Evolutionary conservation across 2,329 filamentous ascomycete genomes (phyloP).

Genomic region (Cladosporium austrohemisphaericum): DNA sequence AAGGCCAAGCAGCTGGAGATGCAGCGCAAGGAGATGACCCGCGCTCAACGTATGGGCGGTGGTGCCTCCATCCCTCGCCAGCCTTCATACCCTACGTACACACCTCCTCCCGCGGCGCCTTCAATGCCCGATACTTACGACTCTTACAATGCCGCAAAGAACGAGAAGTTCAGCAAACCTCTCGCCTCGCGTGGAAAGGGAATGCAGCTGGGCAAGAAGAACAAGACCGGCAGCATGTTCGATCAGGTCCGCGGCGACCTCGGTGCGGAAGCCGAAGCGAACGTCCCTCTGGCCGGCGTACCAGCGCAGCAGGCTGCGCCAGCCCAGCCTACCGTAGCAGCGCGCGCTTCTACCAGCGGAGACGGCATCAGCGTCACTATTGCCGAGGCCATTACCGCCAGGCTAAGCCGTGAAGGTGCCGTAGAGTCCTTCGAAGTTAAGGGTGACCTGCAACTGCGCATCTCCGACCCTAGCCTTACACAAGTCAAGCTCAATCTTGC

Average conservation of each 20-base stretch:
- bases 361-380: slow-evolving; percentile 86
- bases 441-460: slow-evolving; percentile 86
- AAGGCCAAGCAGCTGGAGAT: slow-evolving; percentile 98
- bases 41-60: slow-evolving; percentile 57
- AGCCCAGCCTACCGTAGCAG: slow-evolving; percentile 48
- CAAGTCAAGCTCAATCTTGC: slow-evolving; percentile 84
- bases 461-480: slow-evolving; percentile 81
- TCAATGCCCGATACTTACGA: slow-evolving; percentile 80
- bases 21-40: slow-evolving; percentile 93
- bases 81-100: slow-evolving; percentile 85
- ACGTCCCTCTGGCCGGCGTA: slow-evolving; percentile 59
- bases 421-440: slow-evolving; percentile 84
- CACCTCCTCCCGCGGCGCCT: slow-evolving; percentile 77
- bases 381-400: slow-evolving; percentile 85
- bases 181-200: slow-evolving; percentile 83
- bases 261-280: slow-evolving; percentile 77
- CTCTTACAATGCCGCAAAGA: slow-evolving; percentile 95
- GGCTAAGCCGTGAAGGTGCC: slow-evolving; percentile 80
- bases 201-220: slow-evolving; percentile 99
- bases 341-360: slow-evolving; percentile 66
- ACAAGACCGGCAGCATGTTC: slow-evolving; percentile 95
- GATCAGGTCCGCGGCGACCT: slow-evolving; percentile 90
- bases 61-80: slow-evolving; percentile 61
- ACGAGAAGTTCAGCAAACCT: slow-evolving; percentile 78
- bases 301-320: slow-evolving; percentile 44